Base-by-base conservation (phyloP, 495 filamentous ascomycete genomes). In the Penicillium manginii region DNA sequence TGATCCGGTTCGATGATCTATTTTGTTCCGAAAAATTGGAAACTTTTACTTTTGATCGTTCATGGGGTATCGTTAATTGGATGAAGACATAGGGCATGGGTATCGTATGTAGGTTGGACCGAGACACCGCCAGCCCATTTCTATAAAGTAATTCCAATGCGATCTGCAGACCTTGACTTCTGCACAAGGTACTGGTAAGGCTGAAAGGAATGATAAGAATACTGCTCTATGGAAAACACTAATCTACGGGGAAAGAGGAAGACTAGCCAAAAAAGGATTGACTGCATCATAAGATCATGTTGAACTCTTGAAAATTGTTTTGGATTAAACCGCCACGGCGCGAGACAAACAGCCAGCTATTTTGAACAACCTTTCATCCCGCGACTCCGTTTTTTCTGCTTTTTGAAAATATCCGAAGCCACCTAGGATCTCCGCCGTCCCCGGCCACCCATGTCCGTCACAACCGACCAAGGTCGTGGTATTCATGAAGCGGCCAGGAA, bases 291-390 rank as follows among this genome's bases (percentile, higher is more conserved):
- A 67, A 69, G 64, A 71, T 67, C 68, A 70, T 73, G 61, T 68
- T 73, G 69, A 76, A 75, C 70, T 70, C 69, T 72, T 70, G 64
- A 72, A 73, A 72, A 69, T 67, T 73, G 70, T 69, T 73, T 78
- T 76, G 74, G 70, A 77, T 79, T 77, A 76, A 77, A 74, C 71
- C 75, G 77, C 77, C 77, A 79, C 74, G 74, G 75, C 69, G 73
- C 72, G 72, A 78, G 70, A 68, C 66, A 75, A 47, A 69, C 67
- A 73, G 71, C 73, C 73, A 76, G 74, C 75, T 77, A 78, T 69
- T 73, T 73, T 74, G 67, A 73, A 78, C 74, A 74, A 66, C 70
- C 74, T 73, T 78, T 73, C 66, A 72, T 75, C 71, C 74, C 73
- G 63, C 68, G 73, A 78, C 72, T 78, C 75, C 73, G 67, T 73